Conservation (phyloP, 2,329 filamentous ascomycete species). For the Talaromyces sp. region DNA sequence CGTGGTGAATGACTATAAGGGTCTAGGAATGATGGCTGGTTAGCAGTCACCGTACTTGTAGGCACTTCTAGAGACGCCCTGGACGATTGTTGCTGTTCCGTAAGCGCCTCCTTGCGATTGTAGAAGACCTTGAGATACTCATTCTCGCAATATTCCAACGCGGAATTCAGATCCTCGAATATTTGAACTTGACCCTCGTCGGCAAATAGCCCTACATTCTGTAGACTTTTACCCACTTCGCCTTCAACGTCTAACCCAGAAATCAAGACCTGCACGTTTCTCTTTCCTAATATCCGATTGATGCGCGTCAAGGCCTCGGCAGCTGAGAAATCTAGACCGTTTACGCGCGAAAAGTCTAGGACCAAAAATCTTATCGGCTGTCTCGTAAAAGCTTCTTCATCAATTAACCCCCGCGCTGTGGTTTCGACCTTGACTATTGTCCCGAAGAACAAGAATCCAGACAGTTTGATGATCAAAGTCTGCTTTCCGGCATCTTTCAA, state of each 20-base stretch:
- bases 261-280: constrained; percentile 75
- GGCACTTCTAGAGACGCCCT: constrained; percentile 31
- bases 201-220: constrained; percentile 77
- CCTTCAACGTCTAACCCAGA: constrained; percentile 76
- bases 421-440: constrained; percentile 95
- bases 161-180: constrained; percentile 86
- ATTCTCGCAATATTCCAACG: constrained; percentile 92
- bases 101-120: constrained; percentile 57
- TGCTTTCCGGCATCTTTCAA: constrained; percentile 81
- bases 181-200: constrained; percentile 72
- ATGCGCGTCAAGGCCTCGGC: constrained; percentile 93
- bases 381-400: constrained; percentile 73
- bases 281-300: constrained; percentile 74
- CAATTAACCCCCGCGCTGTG: constrained; percentile 75
- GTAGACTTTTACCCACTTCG: constrained; percentile 71
- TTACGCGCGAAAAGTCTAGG: constrained; percentile 83
- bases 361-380: constrained; percentile 86
- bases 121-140: constrained; percentile 82
- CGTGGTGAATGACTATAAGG: constrained; percentile 68
- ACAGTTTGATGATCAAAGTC: constrained; percentile 85
- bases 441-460: constrained; percentile 96
- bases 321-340: constrained; percentile 91
- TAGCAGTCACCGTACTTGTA: constrained; percentile 14
- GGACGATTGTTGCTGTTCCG: constrained; percentile 10
- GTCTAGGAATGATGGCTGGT: constrained; percentile 8